Base-by-base conservation (phyloP, 2,329 filamentous ascomycete species). In the Metarhizium robertsii region DNA sequence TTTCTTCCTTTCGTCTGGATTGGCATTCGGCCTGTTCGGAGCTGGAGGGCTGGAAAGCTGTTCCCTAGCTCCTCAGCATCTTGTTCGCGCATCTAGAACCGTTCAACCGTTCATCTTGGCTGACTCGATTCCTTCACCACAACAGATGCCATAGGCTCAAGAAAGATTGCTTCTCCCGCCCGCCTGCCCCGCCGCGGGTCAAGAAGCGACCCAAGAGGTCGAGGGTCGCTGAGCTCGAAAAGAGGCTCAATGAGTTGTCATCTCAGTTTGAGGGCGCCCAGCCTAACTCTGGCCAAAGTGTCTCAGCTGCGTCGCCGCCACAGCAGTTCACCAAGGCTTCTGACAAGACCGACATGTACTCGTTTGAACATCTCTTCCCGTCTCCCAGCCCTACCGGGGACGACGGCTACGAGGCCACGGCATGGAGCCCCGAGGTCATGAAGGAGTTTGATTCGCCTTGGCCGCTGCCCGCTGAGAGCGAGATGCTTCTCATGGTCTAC, bases 191-290 rank as follows among this genome's bases (percentile, higher is more conserved):
- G 52, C 73, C 76, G 2, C 72, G 76, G 48, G 68, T 71, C 52
- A 75, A 76, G 61, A 78, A 74, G 63, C 68, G 70, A 20, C 70
- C 72, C 46, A 77, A 75, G 64, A 68, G 75, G 16, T 79, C 75
- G 18, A 69, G 76, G 50, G 76, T 79, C 45, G 72, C 76, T 18
- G 76, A 79, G 64, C 69, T 79, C 11, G 77, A 79, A 64, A 75
- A 74, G 63, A 70, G 76, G 1, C 69, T 79, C 1, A 71, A 79
- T 57, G 74, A 78, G 62, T 67, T 79, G 55, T 76, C 75, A 2
- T 73, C 73, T 1, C 73, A 75, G 52, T 69, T 79, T 46, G 69
- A 72, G 30, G 62, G 63, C 10, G 61, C 62, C 11, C 55, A 50
- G 52, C 53, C 60, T 55, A 50, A 59, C 58, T n/a, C 59, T 55